phyloP scores from a whole-genome alignment of 2,329 filamentous ascomycete genomes.

The Fusarium floridanum region DNA sequence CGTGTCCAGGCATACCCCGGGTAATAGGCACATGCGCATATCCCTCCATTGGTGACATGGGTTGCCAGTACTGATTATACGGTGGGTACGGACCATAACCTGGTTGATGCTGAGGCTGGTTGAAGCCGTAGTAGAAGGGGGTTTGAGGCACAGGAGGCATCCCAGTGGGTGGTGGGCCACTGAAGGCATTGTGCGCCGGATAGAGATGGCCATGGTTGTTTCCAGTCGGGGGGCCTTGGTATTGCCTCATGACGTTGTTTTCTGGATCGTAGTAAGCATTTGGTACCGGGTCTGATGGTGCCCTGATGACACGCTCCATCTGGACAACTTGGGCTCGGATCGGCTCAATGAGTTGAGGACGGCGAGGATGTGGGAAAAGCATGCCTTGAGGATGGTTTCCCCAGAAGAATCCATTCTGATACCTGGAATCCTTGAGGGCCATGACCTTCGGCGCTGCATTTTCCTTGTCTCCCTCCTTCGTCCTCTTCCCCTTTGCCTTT shows the following conservation, averaged over 20 bases:
- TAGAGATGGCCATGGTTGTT: slow-evolving; percentile 63
- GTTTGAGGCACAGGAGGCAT: slow-evolving; percentile 59
- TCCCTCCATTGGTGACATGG: slow-evolving; percentile 22
- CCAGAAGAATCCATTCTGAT: slow-evolving; percentile 38
- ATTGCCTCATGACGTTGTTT: slow-evolving; percentile 66
- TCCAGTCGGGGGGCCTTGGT: slow-evolving; percentile 69
- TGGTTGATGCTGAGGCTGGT: slow-evolving; percentile 50
- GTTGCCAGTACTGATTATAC: slow-evolving; percentile 22
- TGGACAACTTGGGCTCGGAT: slow-evolving; percentile 64
- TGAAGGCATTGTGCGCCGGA: slow-evolving; percentile 53
- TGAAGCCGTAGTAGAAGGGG: slow-evolving; percentile 58
- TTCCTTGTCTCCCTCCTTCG: background rate
- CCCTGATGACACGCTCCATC: slow-evolving; percentile 68
- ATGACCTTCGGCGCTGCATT: slow-evolving; percentile 25
- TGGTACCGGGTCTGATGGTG: slow-evolving; percentile 65
- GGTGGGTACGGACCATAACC: slow-evolving; percentile 38
- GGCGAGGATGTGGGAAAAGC: slow-evolving; percentile 50
- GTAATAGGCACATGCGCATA: slow-evolving; percentile 48
- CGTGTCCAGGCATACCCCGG: slow-evolving; percentile 45
- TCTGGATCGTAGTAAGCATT: slow-evolving; percentile 71
- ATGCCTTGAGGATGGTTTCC: slow-evolving; percentile 46
- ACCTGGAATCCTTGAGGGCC: slow-evolving; percentile 16
- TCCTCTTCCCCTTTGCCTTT: slow-evolving; percentile 15
- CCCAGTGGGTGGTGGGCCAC: slow-evolving; percentile 55
- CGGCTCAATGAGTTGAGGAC: slow-evolving; percentile 62